Evolutionary conservation across 2,329 filamentous ascomycete species (phyloP).

Genomic region (Cytospora leucostoma): DNA sequence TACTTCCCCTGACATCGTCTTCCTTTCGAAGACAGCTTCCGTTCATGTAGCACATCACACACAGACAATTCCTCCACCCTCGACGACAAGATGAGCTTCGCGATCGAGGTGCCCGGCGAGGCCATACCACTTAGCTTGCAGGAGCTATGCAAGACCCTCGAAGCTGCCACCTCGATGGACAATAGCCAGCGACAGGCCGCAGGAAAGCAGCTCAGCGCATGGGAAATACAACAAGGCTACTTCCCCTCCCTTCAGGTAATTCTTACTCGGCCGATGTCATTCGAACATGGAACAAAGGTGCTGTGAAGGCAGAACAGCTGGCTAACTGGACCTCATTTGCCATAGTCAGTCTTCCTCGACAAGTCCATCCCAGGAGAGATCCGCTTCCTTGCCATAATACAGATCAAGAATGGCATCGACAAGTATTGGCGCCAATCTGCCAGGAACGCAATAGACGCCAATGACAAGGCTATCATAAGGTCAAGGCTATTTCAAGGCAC

Average conservation of each 20-base stretch:
- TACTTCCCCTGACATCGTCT: slow-evolving; percentile 15
- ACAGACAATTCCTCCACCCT: not conserved
- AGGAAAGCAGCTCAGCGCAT: slow-evolving; percentile 69
- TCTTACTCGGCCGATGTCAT: not conserved
- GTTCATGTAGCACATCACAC: slow-evolving; percentile 9
- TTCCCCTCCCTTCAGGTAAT: slow-evolving; percentile 68
- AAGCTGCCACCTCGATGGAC: slow-evolving; percentile 63
- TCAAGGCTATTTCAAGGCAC: slow-evolving; percentile 74
- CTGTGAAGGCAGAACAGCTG: not conserved
- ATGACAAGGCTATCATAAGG: slow-evolving; percentile 78
- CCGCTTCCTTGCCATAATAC: slow-evolving; percentile 87
- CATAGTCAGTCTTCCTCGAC: slow-evolving; percentile 78
- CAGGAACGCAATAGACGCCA: slow-evolving; percentile 67
- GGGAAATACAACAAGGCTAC: slow-evolving; percentile 68
- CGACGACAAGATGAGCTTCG: slow-evolving; percentile 59
- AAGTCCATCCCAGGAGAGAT: slow-evolving; percentile 73
- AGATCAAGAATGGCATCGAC: slow-evolving; percentile 95
- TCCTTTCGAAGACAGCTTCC: not conserved
- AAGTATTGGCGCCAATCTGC: slow-evolving; percentile 76
- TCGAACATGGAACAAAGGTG: not conserved
- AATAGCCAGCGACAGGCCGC: slow-evolving; percentile 66
- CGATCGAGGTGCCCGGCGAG: slow-evolving; percentile 80
- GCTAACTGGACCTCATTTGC: not conserved
- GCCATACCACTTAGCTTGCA: slow-evolving; percentile 68
- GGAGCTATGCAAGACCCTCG: slow-evolving; percentile 65